Base-by-base conservation (phyloP, 169 alveolate species). In the Babesia ovis region DNA sequence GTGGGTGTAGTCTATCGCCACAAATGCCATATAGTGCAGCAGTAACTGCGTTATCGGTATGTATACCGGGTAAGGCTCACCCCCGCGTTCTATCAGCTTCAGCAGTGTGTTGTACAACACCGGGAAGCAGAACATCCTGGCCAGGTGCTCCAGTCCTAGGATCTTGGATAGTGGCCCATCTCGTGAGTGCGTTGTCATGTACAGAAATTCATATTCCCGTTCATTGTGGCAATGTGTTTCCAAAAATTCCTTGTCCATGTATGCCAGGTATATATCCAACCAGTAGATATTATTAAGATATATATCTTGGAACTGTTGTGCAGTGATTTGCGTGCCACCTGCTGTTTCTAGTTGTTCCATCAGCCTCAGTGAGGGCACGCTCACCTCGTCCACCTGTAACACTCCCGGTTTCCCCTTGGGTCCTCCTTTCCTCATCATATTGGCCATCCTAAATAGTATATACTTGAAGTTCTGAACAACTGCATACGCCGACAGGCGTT, bases 241-340 rank as follows among this genome's bases (percentile, higher is more conserved):
- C 23, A 71, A 29, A 18, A 71, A 80, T 22, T 14, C n/a, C 34
- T 23, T 48, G 72, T 80, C 88, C 53, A 80, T 46, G 70, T 82
- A 80, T 20, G 48, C 31, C 39, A 80, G 35, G 42, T 42, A 56
- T n/a, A 80, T 14, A 18, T 80, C 88, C 27, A 80, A 55, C 88
- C 88, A 80, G 79, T 80, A 80, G 22, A 80, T 46, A 42, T 80
- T 68, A 51, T 80, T 80, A 12, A 74, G 67, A 31, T 64, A 74
- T 12, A 66, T 45, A 12, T 45, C 77, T 23, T 46, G 64, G 55
- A 80, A 58, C 45, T 70, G 56, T 35, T 20, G 68, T 18, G 68
- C 50, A 20, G 58, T 80, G 32, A 80, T 35, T 3, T 53, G 32
- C 11, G 59, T 14, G 1, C 32, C 18, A 8, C 18, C 20, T 22